Conservation (phyloP, 176 grass and related monocot genomes). For the Oryza nivara region DNA sequence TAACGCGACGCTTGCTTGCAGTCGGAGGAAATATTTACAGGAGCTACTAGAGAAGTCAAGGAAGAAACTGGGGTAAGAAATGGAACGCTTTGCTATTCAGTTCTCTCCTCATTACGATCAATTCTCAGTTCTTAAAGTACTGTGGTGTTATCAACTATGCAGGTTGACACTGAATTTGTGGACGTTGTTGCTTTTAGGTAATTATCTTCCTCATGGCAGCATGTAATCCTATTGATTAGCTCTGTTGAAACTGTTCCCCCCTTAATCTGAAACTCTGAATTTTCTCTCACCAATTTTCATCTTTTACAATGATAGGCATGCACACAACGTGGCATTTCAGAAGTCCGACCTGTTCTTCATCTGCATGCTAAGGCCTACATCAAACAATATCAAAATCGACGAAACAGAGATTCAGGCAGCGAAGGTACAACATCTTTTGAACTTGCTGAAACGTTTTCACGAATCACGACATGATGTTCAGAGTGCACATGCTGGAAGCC, state of each 20-base stretch:
- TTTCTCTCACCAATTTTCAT: not conserved
- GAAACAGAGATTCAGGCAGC: conserved; percentile 88
- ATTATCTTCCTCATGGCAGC: not conserved
- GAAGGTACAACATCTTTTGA: conserved; percentile 50
- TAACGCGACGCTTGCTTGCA: conserved; percentile 34
- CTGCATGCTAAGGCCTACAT: conserved; percentile 89
- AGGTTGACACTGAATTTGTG: conserved; percentile 87
- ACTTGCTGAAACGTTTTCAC: not conserved
- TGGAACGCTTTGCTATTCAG: not conserved
- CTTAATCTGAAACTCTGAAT: not conserved
- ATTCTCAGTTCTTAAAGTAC: conserved; percentile 14
- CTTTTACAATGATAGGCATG: conserved; percentile 57
- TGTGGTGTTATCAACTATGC: conserved; percentile 33
- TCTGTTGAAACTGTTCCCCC: not conserved
- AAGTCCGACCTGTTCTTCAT: conserved; percentile 99
- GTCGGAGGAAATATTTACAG: conserved; percentile 89
- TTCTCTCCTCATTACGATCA: not conserved
- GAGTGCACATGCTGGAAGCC: too few relatives aligned
- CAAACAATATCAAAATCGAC: conserved; percentile 84
- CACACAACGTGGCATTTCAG: conserved; percentile 82
- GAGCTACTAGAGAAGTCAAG: conserved; percentile 84
- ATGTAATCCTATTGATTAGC: not conserved
- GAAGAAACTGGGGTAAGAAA: conserved; percentile 95
- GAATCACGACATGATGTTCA: not conserved
- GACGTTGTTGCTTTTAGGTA: conserved; percentile 94